These are phyloP conservation scores for Porcisia deanei DNA, from an alignment of 208 protist species.

Conservation along the genomic window DNA sequence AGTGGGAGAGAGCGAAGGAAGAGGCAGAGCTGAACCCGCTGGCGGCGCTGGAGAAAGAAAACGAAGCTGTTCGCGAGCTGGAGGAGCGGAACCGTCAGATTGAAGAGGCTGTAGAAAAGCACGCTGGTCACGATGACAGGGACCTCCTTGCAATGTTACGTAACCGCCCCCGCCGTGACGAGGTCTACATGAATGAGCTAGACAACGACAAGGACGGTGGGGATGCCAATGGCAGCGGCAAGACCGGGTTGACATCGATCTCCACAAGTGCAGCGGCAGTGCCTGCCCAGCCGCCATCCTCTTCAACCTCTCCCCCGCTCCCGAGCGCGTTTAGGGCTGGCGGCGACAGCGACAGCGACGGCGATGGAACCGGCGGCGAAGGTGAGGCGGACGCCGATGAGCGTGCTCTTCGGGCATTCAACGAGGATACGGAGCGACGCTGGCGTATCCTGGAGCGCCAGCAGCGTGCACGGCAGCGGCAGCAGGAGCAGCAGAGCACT, in stretches of 20 bases:
- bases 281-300: slow-evolving; percentile 3
- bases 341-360: not conserved
- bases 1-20: slow-evolving; percentile 51
- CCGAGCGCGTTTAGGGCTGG: slow-evolving; percentile 5
- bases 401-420: slow-evolving; percentile 23
- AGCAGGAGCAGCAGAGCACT: slow-evolving; percentile 12
- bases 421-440: slow-evolving; percentile 30
- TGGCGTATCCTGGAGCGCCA: slow-evolving; percentile 31
- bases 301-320: not conserved
- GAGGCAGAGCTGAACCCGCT: slow-evolving; percentile 62
- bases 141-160: slow-evolving; percentile 43
- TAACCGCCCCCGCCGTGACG: slow-evolving; percentile 12
- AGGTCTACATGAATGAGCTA: not conserved
- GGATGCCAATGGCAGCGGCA: not conserved
- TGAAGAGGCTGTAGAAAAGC: slow-evolving; percentile 62
- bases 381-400: slow-evolving; percentile 29
- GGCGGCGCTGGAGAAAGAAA: slow-evolving; percentile 78
- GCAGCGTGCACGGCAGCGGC: slow-evolving; percentile 26
- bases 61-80: slow-evolving; percentile 57
- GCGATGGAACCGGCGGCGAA: not conserved
- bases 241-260: not conserved
- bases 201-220: slow-evolving; percentile 11
- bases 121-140: slow-evolving; percentile 35
- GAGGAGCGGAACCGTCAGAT: slow-evolving; percentile 71
- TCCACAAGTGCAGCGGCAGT: not conserved